Conservation (phyloP, 352 stramenopile species). For the Phytophthora hybrid region DNA sequence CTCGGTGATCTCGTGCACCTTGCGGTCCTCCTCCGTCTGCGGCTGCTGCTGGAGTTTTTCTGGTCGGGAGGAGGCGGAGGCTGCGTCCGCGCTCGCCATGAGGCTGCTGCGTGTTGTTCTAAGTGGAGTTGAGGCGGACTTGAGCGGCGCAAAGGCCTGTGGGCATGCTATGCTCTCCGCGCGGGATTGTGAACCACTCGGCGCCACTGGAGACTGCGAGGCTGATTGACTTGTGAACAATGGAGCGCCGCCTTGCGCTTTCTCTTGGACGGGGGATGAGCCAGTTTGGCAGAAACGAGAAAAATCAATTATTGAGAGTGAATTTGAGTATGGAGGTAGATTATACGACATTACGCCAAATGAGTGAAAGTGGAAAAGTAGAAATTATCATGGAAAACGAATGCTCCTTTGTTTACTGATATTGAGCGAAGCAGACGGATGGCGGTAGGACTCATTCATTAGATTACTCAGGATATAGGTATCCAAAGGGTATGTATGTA, state of each 20-base stretch:
- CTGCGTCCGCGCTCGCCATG: conserved; percentile 26
- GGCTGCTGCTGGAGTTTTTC: background rate
- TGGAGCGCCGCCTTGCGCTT: background rate
- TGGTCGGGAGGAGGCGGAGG: background rate
- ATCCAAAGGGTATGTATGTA: background rate
- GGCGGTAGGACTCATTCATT: background rate
- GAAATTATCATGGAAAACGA: background rate
- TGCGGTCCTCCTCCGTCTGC: conserved; percentile 2
- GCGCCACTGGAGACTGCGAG: conserved; percentile 15
- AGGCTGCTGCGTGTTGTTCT: background rate
- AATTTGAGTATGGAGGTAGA: background rate
- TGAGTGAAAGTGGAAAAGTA: too few species aligned
- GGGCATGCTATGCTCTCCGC: conserved; percentile 32
- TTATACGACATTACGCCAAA: too few species aligned
- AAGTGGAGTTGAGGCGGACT: conserved; percentile 5
- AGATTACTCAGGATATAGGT: background rate
- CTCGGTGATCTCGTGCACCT: conserved; percentile 50
- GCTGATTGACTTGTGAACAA: conserved; percentile 1
- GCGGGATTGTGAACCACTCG: conserved; percentile 38
- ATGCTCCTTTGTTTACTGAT: background rate
- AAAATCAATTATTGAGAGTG: background rate
- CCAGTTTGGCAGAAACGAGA: conserved; percentile 4
- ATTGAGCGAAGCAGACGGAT: background rate
- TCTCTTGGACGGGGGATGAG: conserved; percentile 25
- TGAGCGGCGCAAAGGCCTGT: conserved; percentile 27